Evolutionary conservation across 1,284 basidiomycete genomes (phyloP).

Genomic region (Ganoderma boninense): DNA sequence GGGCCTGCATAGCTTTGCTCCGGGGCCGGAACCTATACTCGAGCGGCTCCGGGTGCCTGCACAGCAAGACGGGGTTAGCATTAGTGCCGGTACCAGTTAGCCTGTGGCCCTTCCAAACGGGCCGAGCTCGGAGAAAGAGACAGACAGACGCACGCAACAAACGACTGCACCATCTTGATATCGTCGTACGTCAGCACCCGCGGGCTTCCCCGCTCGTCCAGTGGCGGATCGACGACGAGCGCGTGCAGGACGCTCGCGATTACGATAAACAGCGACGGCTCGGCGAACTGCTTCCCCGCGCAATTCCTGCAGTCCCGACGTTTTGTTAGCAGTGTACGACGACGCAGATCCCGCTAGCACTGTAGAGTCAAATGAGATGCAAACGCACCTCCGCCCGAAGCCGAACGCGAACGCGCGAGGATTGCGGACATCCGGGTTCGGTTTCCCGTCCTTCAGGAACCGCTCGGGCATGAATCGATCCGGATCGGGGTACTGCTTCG

Average conservation of each 20-base stretch:
- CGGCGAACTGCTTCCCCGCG: conserved; percentile 32
- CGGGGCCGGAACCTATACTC: conserved; percentile 1
- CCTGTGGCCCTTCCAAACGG: background rate
- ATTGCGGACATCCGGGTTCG: conserved; percentile 16
- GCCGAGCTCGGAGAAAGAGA: background rate
- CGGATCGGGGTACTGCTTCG: conserved; percentile 25
- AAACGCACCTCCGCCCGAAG: conserved; percentile 22
- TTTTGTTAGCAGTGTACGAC: background rate
- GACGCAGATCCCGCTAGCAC: background rate
- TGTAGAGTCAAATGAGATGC: background rate
- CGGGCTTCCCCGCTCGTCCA: conserved; percentile 12
- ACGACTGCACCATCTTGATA: conserved; percentile 10
- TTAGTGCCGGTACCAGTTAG: background rate
- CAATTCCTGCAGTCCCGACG: conserved; percentile 23
- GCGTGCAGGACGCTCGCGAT: conserved; percentile 31
- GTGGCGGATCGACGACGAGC: conserved; percentile 28
- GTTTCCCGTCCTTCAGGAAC: conserved; percentile 25
- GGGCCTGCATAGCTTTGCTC: background rate
- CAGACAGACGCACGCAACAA: conserved; percentile 8
- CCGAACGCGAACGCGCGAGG: conserved; percentile 33
- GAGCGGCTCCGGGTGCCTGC: conserved; percentile 2
- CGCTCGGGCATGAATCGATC: conserved; percentile 30
- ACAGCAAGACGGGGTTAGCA: background rate
- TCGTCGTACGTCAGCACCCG: conserved; percentile 4
- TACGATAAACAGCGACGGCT: conserved; percentile 33